Evolutionary conservation across 2,329 filamentous ascomycete genomes (phyloP).

Genomic region (Trichoderma afroharzianum): DNA sequence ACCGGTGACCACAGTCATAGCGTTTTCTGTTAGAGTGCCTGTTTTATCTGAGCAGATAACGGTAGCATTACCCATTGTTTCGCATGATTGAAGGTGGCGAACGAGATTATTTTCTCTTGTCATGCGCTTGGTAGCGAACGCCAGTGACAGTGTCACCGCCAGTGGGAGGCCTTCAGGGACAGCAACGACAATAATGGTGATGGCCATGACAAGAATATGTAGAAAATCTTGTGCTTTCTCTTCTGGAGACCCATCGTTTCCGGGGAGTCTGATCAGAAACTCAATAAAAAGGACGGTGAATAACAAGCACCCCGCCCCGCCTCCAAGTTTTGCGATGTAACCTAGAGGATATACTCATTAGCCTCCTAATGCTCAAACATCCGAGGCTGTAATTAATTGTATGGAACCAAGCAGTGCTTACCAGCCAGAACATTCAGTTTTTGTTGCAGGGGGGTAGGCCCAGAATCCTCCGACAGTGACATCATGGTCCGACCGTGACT

Average conservation of each 20-base stretch:
- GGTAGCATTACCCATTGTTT: constrained; percentile 69
- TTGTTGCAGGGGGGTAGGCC: constrained; percentile 52
- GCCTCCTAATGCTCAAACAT: background rate
- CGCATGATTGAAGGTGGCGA: constrained; percentile 63
- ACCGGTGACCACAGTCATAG: constrained; percentile 27
- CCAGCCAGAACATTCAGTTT: constrained; percentile 43
- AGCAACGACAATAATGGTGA: constrained; percentile 64
- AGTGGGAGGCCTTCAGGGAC: constrained; percentile 64
- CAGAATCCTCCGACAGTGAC: constrained; percentile 49
- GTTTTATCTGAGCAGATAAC: constrained; percentile 70
- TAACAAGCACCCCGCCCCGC: constrained; percentile 66
- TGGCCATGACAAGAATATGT: constrained; percentile 61
- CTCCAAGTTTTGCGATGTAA: constrained; percentile 43
- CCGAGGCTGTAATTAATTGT: background rate
- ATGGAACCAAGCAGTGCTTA: background rate
- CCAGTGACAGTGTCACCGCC: constrained; percentile 64
- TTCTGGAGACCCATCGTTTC: constrained; percentile 45
- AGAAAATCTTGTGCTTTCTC: constrained; percentile 58
- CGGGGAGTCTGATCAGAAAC: constrained; percentile 62
- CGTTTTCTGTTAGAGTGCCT: constrained; percentile 33
- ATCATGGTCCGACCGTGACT: constrained; percentile 55
- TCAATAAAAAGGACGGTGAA: constrained; percentile 77
- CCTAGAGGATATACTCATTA: background rate
- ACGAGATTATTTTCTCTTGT: constrained; percentile 68
- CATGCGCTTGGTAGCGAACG: constrained; percentile 67